Evolutionary conservation across 2,329 filamentous ascomycete species (phyloP).

Genomic region (Trichoderma cornu-damae): DNA sequence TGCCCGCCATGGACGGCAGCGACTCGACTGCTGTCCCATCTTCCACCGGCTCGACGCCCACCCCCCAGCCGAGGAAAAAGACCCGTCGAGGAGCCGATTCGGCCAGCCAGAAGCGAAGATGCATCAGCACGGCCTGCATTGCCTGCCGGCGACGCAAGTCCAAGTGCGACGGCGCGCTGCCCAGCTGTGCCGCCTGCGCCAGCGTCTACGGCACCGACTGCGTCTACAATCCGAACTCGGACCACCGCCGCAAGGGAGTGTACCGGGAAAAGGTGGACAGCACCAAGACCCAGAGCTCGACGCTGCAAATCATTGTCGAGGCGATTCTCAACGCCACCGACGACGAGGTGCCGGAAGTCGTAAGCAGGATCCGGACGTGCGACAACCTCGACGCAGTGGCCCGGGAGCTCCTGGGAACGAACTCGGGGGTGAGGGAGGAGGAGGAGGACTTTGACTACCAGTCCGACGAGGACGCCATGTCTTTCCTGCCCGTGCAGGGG

Average conservation of each 20-base stretch:
- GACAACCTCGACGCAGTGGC: slow-evolving; percentile 59
- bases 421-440: slow-evolving; percentile 23
- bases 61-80: slow-evolving; percentile 42
- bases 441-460: slow-evolving; percentile 32
- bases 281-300: slow-evolving; percentile 80
- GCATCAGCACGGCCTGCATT: slow-evolving; percentile 79
- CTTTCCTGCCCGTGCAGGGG: slow-evolving; percentile 43
- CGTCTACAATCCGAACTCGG: slow-evolving; percentile 92
- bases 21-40: not conserved
- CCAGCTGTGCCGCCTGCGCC: slow-evolving; percentile 90
- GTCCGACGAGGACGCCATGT: slow-evolving; percentile 37
- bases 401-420: slow-evolving; percentile 47
- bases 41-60: not conserved
- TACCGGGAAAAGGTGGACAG: slow-evolving; percentile 91
- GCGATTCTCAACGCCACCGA: slow-evolving; percentile 88
- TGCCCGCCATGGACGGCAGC: not conserved
- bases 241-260: slow-evolving; percentile 92
- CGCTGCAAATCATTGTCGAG: slow-evolving; percentile 85
- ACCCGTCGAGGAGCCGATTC: slow-evolving; percentile 45
- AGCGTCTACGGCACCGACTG: slow-evolving; percentile 90
- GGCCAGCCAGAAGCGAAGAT: slow-evolving; percentile 61
- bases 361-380: slow-evolving; percentile 82
- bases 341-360: slow-evolving; percentile 74
- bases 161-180: slow-evolving; percentile 87
- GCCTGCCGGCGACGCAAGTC: slow-evolving; percentile 74